A percentile compares a stretch with the other conserved stretches of the same genome.
Conservation (phyloP, 1,284 basidiomycete genomes). For the Apiotrichum gracile region DNA sequence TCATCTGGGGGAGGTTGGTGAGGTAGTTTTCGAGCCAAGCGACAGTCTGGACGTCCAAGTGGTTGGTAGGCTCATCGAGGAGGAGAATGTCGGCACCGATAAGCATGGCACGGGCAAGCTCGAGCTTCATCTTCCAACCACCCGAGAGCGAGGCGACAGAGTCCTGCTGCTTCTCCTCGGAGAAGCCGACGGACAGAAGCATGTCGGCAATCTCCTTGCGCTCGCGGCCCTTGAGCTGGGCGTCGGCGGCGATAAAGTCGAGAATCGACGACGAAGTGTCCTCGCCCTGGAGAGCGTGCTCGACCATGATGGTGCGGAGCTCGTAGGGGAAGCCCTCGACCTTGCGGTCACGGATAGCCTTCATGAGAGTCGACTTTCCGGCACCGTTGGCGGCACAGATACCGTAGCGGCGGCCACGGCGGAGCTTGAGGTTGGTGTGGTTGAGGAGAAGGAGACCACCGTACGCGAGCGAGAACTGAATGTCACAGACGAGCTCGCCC, state of each 20-base stretch:
- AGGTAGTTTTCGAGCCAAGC: constrained; percentile 92
- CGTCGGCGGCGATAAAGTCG: constrained; percentile 73
- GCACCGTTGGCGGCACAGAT: constrained; percentile 93
- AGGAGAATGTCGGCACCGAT: constrained; percentile 92
- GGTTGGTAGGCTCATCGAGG: constrained; percentile 50
- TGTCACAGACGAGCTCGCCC: constrained; percentile 74
- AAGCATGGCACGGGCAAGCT: constrained; percentile 87
- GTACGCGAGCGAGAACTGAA: constrained; percentile 92
- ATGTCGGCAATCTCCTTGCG: constrained; percentile 69
- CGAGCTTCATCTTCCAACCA: constrained; percentile 98
- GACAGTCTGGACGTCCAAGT: constrained; percentile 85
- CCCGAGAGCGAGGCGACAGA: constrained; percentile 87
- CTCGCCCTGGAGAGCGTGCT: constrained; percentile 91
- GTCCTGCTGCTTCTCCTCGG: constrained; percentile 76
- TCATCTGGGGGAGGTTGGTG: constrained; percentile 70
- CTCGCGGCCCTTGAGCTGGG: constrained; percentile 54
- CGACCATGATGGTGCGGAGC: constrained; percentile 87
- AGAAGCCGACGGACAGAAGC: constrained; percentile 83
- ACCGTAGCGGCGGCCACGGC: constrained; percentile 89
- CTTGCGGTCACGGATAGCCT: constrained; percentile 89
- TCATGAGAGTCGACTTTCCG: constrained; percentile 94
- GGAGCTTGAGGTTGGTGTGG: constrained; percentile 84
- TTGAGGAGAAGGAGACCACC: constrained; percentile 92
- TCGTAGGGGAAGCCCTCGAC: constrained; percentile 94
- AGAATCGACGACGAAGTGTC: constrained; percentile 72